These are phyloP conservation scores for Singerocomus inundabilis DNA, from an alignment of 1,284 basidiomycete genomes.

Conservation along the genomic window DNA sequence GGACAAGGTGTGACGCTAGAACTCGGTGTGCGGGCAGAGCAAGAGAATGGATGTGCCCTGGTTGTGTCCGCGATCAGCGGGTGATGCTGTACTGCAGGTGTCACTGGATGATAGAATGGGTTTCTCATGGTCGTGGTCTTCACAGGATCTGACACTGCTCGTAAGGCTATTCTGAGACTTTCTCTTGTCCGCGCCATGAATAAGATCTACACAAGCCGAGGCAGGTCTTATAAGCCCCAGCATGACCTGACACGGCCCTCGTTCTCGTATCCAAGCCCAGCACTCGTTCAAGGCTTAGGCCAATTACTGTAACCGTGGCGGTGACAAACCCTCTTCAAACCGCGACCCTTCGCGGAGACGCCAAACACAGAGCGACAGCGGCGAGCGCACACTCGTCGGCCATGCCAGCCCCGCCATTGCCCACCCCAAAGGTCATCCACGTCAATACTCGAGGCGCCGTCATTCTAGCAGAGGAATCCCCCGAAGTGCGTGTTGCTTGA, in stretches of 20 bases:
- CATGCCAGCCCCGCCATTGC: conserved; percentile 47
- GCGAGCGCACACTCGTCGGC: conserved; percentile 13
- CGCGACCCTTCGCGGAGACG: conserved; percentile 11
- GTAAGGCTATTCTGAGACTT: conserved; percentile 1
- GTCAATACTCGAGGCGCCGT: conserved; percentile 87
- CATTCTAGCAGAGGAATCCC: conserved; percentile 88
- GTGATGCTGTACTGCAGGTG: conserved; percentile 32
- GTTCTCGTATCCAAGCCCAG: no score
- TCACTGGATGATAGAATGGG: no score
- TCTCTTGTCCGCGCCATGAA: conserved; percentile 9
- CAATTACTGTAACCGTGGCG: conserved; percentile 7
- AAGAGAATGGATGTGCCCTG: conserved; percentile 80
- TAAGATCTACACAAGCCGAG: conserved; percentile 14
- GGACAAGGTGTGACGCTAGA: conserved; percentile 96
- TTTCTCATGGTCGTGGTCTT: conserved; percentile 10
- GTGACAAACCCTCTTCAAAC: conserved; percentile 18
- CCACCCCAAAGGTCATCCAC: conserved; percentile 73
- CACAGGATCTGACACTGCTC: neutral
- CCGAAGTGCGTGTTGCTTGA: conserved; percentile 61
- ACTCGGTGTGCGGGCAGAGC: conserved; percentile 89
- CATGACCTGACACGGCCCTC: no score
- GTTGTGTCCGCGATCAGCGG: conserved; percentile 90
- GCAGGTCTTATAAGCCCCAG: conserved; percentile 8
- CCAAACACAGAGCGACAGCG: conserved; percentile 16
- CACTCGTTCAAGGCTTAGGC: no score